phyloP scores from a whole-genome alignment of 768 basidiomycete genomes.

The Roridomyces roridus region DNA sequence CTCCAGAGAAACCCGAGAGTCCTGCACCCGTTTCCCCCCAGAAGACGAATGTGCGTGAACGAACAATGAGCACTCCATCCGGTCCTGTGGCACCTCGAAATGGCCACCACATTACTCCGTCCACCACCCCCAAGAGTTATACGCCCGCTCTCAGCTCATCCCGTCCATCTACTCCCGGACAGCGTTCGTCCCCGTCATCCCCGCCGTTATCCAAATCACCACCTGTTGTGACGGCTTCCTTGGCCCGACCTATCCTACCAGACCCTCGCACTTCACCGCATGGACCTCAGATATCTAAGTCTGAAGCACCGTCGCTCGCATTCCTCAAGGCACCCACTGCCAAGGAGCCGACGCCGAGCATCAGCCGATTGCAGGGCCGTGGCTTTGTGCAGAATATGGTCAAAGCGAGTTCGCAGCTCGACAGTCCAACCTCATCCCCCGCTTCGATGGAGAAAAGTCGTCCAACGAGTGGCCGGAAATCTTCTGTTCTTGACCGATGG shows the following conservation, averaged over 20 bases:
- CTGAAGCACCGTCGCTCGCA: constrained; percentile 56
- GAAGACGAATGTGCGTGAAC: constrained; percentile 50
- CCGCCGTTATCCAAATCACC: constrained; percentile 15
- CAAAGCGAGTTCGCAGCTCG: constrained; percentile 65
- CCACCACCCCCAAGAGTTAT: background rate
- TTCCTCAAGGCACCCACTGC: constrained; percentile 60
- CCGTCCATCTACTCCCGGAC: background rate
- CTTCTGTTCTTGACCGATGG: constrained; percentile 78
- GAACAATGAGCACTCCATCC: constrained; percentile 55
- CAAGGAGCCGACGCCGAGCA: constrained; percentile 83
- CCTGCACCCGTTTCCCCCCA: constrained; percentile 40
- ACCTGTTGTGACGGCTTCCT: constrained; percentile 43
- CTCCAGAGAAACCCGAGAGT: constrained; percentile 46
- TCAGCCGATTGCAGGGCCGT: constrained; percentile 82
- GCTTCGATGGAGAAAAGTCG: constrained; percentile 39
- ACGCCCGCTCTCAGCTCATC: constrained; percentile 6
- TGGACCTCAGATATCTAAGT: constrained; percentile 49
- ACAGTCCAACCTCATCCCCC: constrained; percentile 41
- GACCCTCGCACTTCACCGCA: constrained; percentile 50
- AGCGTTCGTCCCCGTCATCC: constrained; percentile 2
- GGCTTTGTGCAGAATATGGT: constrained; percentile 89
- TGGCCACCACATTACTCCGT: background rate
- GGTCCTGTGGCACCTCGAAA: background rate
- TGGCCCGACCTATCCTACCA: constrained; percentile 61
- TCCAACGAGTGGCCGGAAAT: constrained; percentile 43